Evolutionary conservation across 2,329 filamentous ascomycete genomes (phyloP), one percentile per base, ranked within the genome.

Genomic region (Tolypocladium sp.): DNA sequence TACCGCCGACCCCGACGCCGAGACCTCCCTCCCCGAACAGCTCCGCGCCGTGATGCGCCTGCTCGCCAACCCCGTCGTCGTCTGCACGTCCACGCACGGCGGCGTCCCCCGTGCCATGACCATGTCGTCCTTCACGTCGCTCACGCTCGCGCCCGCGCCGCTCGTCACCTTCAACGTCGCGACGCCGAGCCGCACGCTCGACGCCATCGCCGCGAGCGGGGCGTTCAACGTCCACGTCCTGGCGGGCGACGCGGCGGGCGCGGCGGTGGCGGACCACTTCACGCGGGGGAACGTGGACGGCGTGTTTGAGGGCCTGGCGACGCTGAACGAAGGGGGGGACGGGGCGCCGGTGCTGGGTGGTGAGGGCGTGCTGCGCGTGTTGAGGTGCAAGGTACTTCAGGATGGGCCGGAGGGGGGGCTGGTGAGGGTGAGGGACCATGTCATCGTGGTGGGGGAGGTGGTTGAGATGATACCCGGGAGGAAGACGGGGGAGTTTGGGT

Each of bases 61-160:
- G 17, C 71, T 85, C 15, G 73, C 79, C 3, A 78, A 82, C 65
- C 79, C 81, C 0, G 80, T 82, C 42, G 80, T 83, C n/a, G 77
- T 83, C 15, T 81, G 81, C 66, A 84, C 82, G 27, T 72, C 80
- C 27, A 68, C 72, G n/a, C 69, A 73, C 41, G 62, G 67, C 38
- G 27, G 69, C 61, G 58, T 65, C 46, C 67, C 77, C 7, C 75
- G 78, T 38, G 82, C 77, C 55, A 82, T 85, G 77, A 85, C 83
- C 38, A 82, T 84, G 74, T 85, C 83, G 8, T 84, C 82, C 2
- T 79, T 86, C 62, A 82, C 82, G 2, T 83, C 81, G 0, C 70
- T 86, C 33, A 77, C 79, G 20, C 73, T 85, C 22, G 63, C 67
- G n/a, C 82, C 82, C 0, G 74, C 70, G 33, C 82, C 82, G 1